These are phyloP conservation scores for Aspergillus diversus DNA, from an alignment of 495 filamentous ascomycete species.

Conservation along the genomic window DNA sequence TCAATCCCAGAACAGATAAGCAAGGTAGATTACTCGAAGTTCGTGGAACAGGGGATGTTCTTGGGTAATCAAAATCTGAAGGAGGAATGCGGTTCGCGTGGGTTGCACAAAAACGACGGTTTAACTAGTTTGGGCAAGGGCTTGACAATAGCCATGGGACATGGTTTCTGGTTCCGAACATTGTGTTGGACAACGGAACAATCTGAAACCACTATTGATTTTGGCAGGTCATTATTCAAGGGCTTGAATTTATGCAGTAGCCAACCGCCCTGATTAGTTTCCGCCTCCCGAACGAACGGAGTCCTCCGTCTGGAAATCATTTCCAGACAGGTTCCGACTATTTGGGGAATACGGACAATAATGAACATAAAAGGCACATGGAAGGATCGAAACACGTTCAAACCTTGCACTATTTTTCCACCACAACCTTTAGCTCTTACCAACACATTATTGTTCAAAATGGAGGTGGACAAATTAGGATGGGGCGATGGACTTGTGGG, in stretches of 20 bases:
- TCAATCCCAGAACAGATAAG: not conserved
- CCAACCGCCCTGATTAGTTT: not conserved
- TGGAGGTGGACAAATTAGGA: not conserved
- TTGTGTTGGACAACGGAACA: not conserved
- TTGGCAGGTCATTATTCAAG: not conserved
- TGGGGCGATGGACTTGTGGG: conserved; percentile 3
- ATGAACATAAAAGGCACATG: not conserved
- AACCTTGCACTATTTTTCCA: not conserved
- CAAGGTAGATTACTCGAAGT: not conserved
- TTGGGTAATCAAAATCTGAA: not conserved
- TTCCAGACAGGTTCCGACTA: not conserved
- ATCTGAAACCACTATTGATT: conserved; percentile 4
- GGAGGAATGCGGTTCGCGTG: not conserved
- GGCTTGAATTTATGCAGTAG: not conserved
- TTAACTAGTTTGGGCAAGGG: not conserved
- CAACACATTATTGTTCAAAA: not conserved
- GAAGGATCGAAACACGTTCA: not conserved
- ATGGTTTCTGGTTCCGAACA: not conserved
- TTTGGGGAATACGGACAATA: not conserved
- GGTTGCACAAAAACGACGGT: not conserved
- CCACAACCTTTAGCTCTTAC: not conserved
- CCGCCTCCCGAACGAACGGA: not conserved
- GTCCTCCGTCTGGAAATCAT: not conserved
- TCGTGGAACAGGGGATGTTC: not conserved
- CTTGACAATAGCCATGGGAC: not conserved